A percentile compares a stretch with the other conserved stretches of the same genome.
These are phyloP conservation scores for Byssothecium circinans DNA, from an alignment of 2,329 filamentous ascomycete genomes.

Conservation along the genomic window DNA sequence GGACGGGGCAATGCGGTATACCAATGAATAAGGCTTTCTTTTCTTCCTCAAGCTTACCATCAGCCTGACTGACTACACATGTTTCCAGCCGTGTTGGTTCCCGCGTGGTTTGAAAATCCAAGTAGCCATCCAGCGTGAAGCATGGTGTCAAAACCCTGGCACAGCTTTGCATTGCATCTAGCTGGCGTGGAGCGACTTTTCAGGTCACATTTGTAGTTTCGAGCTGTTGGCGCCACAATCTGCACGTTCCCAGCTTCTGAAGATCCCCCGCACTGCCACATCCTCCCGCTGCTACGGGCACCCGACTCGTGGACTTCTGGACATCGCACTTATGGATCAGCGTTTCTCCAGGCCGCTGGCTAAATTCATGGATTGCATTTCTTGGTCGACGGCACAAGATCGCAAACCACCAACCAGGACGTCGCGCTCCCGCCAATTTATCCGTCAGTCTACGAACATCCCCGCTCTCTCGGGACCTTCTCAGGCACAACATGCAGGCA, in stretches of 20 bases:
- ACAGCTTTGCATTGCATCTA: too few relatives aligned
- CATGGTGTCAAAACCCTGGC: too few relatives aligned
- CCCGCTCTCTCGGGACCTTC: conserved; percentile 19
- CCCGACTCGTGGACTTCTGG: neutral
- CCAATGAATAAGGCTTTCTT: conserved; percentile 21
- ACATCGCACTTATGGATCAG: conserved; percentile 5
- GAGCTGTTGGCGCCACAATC: neutral
- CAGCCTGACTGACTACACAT: too few relatives aligned
- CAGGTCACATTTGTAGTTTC: too few relatives aligned
- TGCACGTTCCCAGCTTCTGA: neutral
- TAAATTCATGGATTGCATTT: conserved; percentile 14
- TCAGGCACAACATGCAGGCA: conserved; percentile 16
- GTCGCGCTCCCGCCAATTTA: conserved; percentile 31
- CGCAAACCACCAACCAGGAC: conserved; percentile 29
- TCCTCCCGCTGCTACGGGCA: too few relatives aligned
- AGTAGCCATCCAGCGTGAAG: too few relatives aligned
- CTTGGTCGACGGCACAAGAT: conserved; percentile 7
- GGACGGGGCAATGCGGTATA: conserved; percentile 18
- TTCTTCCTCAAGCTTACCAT: neutral
- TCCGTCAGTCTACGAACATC: conserved; percentile 31
- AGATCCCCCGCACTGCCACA: too few relatives aligned
- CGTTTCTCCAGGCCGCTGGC: conserved; percentile 16
- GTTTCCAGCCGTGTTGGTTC: too few relatives aligned
- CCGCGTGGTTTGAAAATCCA: too few relatives aligned
- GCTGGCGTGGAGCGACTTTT: too few relatives aligned